Percentiles rank a stretch among this genome's conserved stretches.
These are phyloP conservation scores for Zasmidium citrigriseum DNA, from an alignment of 2,329 filamentous ascomycete species.

Conservation along the genomic window DNA sequence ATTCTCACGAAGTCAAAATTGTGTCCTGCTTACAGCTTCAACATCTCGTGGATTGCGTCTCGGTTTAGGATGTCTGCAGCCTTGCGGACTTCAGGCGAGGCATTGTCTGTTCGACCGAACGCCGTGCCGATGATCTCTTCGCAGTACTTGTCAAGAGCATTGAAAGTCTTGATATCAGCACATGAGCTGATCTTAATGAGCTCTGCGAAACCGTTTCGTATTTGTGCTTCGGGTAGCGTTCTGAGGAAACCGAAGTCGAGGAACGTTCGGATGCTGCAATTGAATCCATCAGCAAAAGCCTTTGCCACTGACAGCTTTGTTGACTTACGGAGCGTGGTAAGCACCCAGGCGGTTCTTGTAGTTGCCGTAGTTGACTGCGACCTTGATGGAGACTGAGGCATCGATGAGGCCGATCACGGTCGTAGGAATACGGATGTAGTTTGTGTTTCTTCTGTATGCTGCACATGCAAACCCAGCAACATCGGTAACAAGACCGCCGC, in stretches of 20 bases:
- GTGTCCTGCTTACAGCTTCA: slow-evolving; percentile 52
- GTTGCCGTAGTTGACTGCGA: slow-evolving; percentile 75
- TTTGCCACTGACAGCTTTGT: neutral
- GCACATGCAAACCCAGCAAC: slow-evolving; percentile 75
- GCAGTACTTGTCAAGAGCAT: slow-evolving; percentile 68
- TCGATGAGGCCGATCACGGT: slow-evolving; percentile 76
- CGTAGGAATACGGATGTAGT: slow-evolving; percentile 72
- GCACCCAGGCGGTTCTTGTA: slow-evolving; percentile 75
- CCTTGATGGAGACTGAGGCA: slow-evolving; percentile 74
- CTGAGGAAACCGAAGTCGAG: slow-evolving; percentile 73
- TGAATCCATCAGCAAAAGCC: neutral
- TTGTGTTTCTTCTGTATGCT: slow-evolving; percentile 70
- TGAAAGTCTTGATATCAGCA: slow-evolving; percentile 65
- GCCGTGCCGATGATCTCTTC: slow-evolving; percentile 66
- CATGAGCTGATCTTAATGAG: slow-evolving; percentile 76
- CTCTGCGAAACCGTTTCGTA: slow-evolving; percentile 73
- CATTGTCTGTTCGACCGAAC: slow-evolving; percentile 63
- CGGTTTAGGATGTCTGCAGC: slow-evolving; percentile 67
- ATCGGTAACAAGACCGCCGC: slow-evolving; percentile 70
- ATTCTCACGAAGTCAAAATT: too few relatives aligned
- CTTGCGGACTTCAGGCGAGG: slow-evolving; percentile 56
- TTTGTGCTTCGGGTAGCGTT: slow-evolving; percentile 66
- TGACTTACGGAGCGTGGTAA: slow-evolving; percentile 64
- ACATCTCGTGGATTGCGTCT: slow-evolving; percentile 71
- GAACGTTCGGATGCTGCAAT: slow-evolving; percentile 59